Percentiles rank a stretch among this genome's conserved stretches.
Conservation (phyloP, 768 basidiomycete genomes). For the Lactifluus hygrophoroides region DNA sequence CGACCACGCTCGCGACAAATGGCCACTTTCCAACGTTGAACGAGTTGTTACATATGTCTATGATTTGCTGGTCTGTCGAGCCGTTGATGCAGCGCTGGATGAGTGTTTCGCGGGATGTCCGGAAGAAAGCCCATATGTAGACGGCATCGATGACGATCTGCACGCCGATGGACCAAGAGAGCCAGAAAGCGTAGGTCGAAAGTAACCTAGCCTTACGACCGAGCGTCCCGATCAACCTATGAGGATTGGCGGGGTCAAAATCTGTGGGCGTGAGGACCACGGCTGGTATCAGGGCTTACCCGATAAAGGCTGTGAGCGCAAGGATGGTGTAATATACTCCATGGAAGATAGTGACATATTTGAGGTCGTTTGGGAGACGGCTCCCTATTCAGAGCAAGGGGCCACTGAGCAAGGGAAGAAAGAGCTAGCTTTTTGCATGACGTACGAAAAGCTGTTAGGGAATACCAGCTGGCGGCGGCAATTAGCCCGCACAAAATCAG, state of each 20-base stretch:
- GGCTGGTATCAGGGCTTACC: conserved; percentile 1
- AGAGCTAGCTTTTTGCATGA: background rate
- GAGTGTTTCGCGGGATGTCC: background rate
- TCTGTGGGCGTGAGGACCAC: background rate
- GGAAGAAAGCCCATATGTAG: conserved; percentile 7
- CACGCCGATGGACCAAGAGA: conserved; percentile 3
- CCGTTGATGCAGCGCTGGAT: conserved; percentile 15
- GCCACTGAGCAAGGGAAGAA: background rate
- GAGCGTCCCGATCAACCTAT: conserved; percentile 16
- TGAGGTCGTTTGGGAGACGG: background rate
- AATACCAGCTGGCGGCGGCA: conserved; percentile 5
- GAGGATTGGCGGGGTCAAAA: background rate
- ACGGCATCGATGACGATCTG: background rate
- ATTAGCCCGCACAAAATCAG: conserved; percentile 1
- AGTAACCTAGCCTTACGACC: conserved; percentile 11
- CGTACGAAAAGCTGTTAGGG: conserved; percentile 10
- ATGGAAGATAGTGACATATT: background rate
- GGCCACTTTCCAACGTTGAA: conserved; percentile 4
- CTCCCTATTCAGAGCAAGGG: background rate
- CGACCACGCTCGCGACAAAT: background rate
- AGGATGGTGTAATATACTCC: background rate
- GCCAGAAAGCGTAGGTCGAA: conserved; percentile 5
- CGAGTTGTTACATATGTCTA: background rate
- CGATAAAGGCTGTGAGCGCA: conserved; percentile 6
- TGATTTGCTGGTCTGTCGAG: background rate